Percentiles rank a stretch among this genome's conserved stretches.
Conservation (phyloP, 148 eudicot genomes). For the Nepenthes mirabilis region DNA sequence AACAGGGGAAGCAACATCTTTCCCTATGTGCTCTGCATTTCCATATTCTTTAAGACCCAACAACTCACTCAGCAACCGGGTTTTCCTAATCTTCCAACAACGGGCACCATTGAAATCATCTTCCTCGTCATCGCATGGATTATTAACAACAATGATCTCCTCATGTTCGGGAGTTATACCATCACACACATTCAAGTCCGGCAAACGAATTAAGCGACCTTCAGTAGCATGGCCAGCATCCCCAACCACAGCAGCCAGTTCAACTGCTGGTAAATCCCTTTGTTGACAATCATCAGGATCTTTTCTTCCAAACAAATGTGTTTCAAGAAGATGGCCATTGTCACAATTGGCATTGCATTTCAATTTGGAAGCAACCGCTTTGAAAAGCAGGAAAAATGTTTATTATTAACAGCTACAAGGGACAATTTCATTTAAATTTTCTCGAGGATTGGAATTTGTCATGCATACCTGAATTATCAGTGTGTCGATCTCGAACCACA, state of each 20-base stretch:
- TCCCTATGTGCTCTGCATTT: neutral
- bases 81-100: conserved; percentile 27
- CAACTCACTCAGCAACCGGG: conserved; percentile 34
- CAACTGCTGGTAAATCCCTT: no score
- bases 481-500: neutral
- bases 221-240: neutral
- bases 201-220: conserved; percentile 8
- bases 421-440: neutral
- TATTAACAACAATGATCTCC: conserved; percentile 8
- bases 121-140: conserved; percentile 18
- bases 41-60: neutral
- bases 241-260: neutral
- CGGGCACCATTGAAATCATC: conserved; percentile 21
- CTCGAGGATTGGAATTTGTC: no score
- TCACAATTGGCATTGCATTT: conserved; percentile 4
- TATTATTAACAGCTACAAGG: no score
- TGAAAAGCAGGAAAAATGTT: conserved; percentile 1
- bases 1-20: neutral
- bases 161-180: conserved; percentile 25
- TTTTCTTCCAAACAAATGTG: no score
- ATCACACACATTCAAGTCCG: conserved; percentile 20
- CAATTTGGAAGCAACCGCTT: conserved; percentile 12
- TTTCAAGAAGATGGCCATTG: no score
- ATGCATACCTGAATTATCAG: conserved; percentile 15
- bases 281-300: no score